Evolutionary conservation across 2,329 filamentous ascomycete species (phyloP).

Genomic region (Aspergillus sclerotialis): DNA sequence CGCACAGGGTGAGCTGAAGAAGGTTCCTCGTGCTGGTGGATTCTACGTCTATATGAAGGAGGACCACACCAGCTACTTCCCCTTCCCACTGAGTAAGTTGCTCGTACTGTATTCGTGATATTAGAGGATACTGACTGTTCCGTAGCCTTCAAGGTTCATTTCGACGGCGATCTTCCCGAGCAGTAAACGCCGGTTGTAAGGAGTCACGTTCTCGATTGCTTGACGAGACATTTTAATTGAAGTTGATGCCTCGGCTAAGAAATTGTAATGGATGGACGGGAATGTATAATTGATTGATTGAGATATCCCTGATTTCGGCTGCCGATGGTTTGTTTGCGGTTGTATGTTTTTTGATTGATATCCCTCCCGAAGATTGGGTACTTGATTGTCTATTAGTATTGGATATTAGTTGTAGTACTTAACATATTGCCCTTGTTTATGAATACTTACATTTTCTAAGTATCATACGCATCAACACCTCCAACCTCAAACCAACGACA

Average conservation of each 20-base stretch:
- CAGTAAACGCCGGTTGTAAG: slow-evolving; percentile 10
- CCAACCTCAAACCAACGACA: too few species aligned
- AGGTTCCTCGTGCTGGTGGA: slow-evolving; percentile 49
- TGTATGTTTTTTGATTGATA: too few species aligned
- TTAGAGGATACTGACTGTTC: too few species aligned
- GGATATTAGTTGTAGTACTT: too few species aligned
- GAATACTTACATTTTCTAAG: too few species aligned
- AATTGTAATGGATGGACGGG: background rate
- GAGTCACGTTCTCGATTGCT: background rate
- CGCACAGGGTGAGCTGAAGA: slow-evolving; percentile 61
- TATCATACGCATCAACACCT: too few species aligned
- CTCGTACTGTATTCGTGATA: too few species aligned
- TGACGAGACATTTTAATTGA: background rate
- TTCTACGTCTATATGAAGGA: slow-evolving; percentile 58
- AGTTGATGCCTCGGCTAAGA: too few species aligned
- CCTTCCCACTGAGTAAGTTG: slow-evolving; percentile 41
- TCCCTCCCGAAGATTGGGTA: too few species aligned
- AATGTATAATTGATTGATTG: background rate
- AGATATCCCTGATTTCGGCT: slow-evolving; percentile 6
- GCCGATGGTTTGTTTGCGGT: too few species aligned
- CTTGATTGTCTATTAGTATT: too few species aligned
- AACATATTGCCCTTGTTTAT: too few species aligned
- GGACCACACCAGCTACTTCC: slow-evolving; percentile 54
- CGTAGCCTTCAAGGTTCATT: slow-evolving; percentile 40
- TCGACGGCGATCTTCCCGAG: slow-evolving; percentile 29